Evolutionary conservation across 176 grass and related monocot species (phyloP).

Genomic region (Coix lacrymajobi): DNA sequence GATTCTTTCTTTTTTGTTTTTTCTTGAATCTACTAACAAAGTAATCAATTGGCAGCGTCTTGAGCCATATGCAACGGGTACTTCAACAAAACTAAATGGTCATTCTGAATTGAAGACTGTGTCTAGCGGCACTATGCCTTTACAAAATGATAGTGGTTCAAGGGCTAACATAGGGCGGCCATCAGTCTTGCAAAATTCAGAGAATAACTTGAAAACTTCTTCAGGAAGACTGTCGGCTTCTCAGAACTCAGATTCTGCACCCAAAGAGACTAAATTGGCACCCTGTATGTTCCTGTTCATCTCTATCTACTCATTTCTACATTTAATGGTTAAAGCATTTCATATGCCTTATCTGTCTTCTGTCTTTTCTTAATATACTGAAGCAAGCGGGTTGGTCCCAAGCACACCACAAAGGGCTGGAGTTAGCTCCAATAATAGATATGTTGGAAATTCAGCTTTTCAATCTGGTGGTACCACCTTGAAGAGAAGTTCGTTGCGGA

Average conservation of each 20-base stretch:
- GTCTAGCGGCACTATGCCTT: constrained; percentile 39
- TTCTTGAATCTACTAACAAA: constrained; percentile 24
- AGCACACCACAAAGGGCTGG: constrained; percentile 73
- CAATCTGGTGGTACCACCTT: constrained; percentile 39
- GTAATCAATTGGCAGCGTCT: constrained; percentile 59
- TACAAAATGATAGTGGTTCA: constrained; percentile 72
- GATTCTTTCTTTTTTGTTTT: background rate
- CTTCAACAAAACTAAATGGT: constrained; percentile 55
- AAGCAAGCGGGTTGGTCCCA: constrained; percentile 52
- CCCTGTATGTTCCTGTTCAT: constrained; percentile 51
- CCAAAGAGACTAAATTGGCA: constrained; percentile 70
- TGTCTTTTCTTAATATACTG: constrained; percentile 40
- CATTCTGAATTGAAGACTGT: constrained; percentile 54
- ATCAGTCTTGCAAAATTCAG: constrained; percentile 79
- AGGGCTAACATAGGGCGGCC: constrained; percentile 63
- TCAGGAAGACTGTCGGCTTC: constrained; percentile 55
- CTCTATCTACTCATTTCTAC: constrained; percentile 26
- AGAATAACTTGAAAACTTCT: constrained; percentile 62
- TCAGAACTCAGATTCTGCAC: constrained; percentile 66
- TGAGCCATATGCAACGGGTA: constrained; percentile 68
- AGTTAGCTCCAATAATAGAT: constrained; percentile 47
- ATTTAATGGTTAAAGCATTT: constrained; percentile 16
- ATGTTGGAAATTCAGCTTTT: constrained; percentile 48
- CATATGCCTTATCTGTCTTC: constrained; percentile 19
- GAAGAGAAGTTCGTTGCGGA: constrained; percentile 75